Evolutionary conservation across 768 basidiomycete genomes (phyloP).

Genomic region (Pleurotus cornucopiae): DNA sequence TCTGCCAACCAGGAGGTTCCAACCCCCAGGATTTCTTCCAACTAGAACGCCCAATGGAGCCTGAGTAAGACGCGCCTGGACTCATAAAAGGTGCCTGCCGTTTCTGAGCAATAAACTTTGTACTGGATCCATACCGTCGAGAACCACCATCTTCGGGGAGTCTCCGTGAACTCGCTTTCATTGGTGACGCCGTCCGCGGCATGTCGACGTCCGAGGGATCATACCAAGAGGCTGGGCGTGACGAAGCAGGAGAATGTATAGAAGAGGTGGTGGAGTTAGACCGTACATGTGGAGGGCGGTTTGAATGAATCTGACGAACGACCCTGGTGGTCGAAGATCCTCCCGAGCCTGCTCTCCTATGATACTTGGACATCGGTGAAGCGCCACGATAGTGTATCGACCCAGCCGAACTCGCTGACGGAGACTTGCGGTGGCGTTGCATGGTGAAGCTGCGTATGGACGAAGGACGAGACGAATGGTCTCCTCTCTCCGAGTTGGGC

Average conservation of each 20-base stretch:
- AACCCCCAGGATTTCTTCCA: slow-evolving; percentile 91
- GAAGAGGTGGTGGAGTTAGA: slow-evolving; percentile 79
- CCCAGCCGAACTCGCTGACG: slow-evolving; percentile 73
- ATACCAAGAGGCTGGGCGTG: slow-evolving; percentile 74
- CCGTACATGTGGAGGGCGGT: slow-evolving; percentile 54
- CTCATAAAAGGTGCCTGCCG: slow-evolving; percentile 68
- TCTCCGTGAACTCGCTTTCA: slow-evolving; percentile 29
- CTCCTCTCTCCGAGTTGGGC: slow-evolving; percentile 83
- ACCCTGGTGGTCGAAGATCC: slow-evolving; percentile 81
- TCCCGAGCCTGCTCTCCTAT: slow-evolving; percentile 75
- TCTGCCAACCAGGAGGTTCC: slow-evolving; percentile 84
- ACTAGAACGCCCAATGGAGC: slow-evolving; percentile 58
- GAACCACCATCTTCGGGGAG: slow-evolving; percentile 5
- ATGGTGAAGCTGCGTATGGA: slow-evolving; percentile 78
- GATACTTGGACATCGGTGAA: slow-evolving; percentile 78
- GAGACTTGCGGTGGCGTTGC: slow-evolving; percentile 69
- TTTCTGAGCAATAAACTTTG: slow-evolving; percentile 82
- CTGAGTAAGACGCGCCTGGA: slow-evolving; percentile 32
- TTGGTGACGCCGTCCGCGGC: slow-evolving; percentile 61
- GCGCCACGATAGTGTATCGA: slow-evolving; percentile 62
- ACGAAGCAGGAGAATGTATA: slow-evolving; percentile 69
- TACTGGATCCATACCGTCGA: slow-evolving; percentile 18
- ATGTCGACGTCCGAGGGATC: slow-evolving; percentile 69
- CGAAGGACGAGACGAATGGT: slow-evolving; percentile 74
- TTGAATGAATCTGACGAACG: slow-evolving; percentile 55